phyloP scores from a whole-genome alignment of 176 grass and related monocot genomes.

The Tuctoria greenei region DNA sequence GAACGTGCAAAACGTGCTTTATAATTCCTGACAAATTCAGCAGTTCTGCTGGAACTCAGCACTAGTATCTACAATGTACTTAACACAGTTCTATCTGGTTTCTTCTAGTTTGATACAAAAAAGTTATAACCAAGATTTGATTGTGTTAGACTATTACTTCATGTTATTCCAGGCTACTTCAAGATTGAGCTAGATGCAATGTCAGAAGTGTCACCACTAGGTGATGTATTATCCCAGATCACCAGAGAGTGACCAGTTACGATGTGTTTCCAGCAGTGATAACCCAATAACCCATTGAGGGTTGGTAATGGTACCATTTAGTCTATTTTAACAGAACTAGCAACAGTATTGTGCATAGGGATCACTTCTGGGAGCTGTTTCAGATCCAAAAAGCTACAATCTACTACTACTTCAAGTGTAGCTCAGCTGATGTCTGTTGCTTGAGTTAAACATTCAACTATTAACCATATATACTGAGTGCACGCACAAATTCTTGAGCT shows the following conservation, averaged over 20 bases:
- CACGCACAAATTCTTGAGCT: background rate
- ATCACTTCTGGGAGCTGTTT: background rate
- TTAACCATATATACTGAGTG: background rate
- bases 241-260: background rate
- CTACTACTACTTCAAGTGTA: background rate
- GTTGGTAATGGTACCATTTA: too few relatives aligned
- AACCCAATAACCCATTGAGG: too few relatives aligned
- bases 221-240: background rate
- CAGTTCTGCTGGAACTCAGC: background rate
- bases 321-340: too few relatives aligned
- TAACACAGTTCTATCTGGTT: background rate
- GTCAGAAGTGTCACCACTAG: too few relatives aligned
- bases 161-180: background rate
- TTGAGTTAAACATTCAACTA: background rate
- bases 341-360: too few relatives aligned
- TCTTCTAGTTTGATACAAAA: background rate
- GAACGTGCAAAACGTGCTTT: background rate
- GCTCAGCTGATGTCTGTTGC: background rate
- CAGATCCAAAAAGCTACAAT: background rate
- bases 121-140: background rate
- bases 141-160: background rate
- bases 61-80: background rate
- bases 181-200: background rate
- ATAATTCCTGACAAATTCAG: background rate
- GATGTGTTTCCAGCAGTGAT: too few relatives aligned